These are phyloP conservation scores for Saussurea involucrata DNA, from an alignment of 129 eudicot species.

Conservation along the genomic window DNA sequence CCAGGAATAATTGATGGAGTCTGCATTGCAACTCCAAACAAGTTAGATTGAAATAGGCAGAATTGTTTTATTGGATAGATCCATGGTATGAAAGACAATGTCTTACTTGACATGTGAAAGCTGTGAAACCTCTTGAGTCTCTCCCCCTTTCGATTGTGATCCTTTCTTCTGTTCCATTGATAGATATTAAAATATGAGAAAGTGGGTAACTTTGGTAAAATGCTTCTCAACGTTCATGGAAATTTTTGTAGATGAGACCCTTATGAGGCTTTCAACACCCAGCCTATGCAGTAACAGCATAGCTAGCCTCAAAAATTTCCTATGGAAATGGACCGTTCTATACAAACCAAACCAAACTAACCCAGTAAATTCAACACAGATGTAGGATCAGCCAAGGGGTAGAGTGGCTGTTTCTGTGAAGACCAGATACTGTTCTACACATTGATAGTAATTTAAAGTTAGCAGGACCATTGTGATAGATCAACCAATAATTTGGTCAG, in stretches of 20 bases:
- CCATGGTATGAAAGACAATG: neutral
- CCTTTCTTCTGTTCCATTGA: slow-evolving; percentile 61
- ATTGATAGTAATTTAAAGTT: too few species aligned
- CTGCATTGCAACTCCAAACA: slow-evolving; percentile 38
- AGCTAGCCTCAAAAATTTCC: neutral
- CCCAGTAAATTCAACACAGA: neutral
- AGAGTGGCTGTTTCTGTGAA: neutral
- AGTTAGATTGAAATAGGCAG: slow-evolving; percentile 13
- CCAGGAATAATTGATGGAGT: slow-evolving; percentile 86
- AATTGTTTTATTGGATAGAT: slow-evolving; percentile 8
- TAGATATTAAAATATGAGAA: slow-evolving; percentile 2
- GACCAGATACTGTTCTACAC: neutral
- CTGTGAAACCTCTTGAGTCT: slow-evolving; percentile 58
- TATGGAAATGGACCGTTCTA: neutral
- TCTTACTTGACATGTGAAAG: slow-evolving; percentile 87
- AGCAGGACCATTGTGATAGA: neutral
- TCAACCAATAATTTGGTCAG: neutral
- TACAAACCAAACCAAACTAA: neutral
- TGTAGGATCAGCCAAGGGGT: neutral
- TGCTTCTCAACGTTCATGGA: neutral
- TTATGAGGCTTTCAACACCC: neutral
- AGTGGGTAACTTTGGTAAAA: neutral
- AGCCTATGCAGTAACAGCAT: neutral
- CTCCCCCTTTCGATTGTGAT: slow-evolving; percentile 64
- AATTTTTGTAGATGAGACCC: neutral